These are phyloP conservation scores for Anisodus tanguticus DNA, from an alignment of 257 asterid species.

Conservation along the genomic window DNA sequence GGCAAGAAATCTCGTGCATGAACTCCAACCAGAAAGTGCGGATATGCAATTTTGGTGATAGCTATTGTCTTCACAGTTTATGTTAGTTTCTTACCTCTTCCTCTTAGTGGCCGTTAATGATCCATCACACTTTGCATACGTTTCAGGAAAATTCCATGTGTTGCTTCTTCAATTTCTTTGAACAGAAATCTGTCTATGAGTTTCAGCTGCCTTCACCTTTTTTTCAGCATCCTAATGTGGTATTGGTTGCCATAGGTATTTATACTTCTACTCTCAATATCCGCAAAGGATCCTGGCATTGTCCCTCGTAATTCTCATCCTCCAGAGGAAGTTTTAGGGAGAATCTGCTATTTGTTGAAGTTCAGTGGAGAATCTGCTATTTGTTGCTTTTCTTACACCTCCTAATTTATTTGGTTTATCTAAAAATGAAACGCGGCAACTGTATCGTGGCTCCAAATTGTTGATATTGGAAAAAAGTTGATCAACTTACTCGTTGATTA, in stretches of 20 bases:
- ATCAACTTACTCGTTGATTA: not conserved
- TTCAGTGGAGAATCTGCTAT: not conserved
- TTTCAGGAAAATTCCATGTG: not conserved
- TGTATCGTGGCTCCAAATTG: not conserved
- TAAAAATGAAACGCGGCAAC: not conserved
- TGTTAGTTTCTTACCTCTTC: constrained; percentile 52
- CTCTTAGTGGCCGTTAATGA: not conserved
- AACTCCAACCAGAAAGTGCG: constrained; percentile 39
- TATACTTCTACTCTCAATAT: constrained; percentile 62
- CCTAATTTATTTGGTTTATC: not conserved
- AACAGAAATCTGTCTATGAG: not conserved
- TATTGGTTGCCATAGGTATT: constrained; percentile 34
- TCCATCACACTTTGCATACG: not conserved
- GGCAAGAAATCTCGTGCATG: constrained; percentile 51
- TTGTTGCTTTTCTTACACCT: not conserved
- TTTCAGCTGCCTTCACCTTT: not conserved
- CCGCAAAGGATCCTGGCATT: constrained; percentile 81
- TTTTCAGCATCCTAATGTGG: constrained; percentile 24
- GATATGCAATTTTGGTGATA: constrained; percentile 47
- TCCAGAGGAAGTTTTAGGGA: constrained; percentile 48
- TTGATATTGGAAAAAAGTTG: not conserved
- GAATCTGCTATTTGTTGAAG: constrained; percentile 20
- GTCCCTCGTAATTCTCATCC: constrained; percentile 69
- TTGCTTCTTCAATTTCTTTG: constrained; percentile 17
- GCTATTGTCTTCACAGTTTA: constrained; percentile 51